A percentile compares a stretch with the other conserved stretches of the same genome.
Conservation (phyloP, 2,329 filamentous ascomycete genomes). For the Fusarium succisae region DNA sequence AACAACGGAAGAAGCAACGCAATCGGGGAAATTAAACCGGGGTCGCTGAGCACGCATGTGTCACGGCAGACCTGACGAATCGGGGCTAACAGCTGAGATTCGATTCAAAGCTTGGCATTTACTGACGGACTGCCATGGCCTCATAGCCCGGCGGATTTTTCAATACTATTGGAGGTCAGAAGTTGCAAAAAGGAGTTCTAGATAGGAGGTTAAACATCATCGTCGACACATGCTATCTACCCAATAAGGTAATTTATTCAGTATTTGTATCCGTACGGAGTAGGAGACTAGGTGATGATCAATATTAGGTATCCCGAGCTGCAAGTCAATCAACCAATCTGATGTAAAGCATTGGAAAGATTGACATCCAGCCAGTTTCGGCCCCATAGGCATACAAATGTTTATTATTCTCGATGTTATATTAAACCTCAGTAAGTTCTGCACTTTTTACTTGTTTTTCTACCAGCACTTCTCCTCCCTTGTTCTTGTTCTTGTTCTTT, state of each 20-base stretch:
- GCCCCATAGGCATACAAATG: not conserved
- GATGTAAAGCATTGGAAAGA: not conserved
- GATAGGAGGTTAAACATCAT: not conserved
- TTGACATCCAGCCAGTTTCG: conserved; percentile 8
- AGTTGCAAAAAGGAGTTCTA: not conserved
- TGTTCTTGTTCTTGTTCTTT: not conserved
- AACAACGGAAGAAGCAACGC: conserved; percentile 26
- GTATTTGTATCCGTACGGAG: not conserved
- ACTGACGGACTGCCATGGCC: not conserved
- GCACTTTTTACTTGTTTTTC: not conserved
- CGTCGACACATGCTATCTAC: not conserved
- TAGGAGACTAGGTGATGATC: not conserved
- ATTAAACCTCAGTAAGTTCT: not conserved
- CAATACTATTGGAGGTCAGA: not conserved
- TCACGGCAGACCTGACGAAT: conserved; percentile 22
- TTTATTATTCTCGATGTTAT: not conserved
- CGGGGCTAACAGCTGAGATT: conserved; percentile 26
- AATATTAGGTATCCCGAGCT: not conserved
- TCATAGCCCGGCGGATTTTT: not conserved
- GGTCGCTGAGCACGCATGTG: conserved; percentile 13
- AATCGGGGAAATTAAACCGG: conserved; percentile 33
- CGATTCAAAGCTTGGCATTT: conserved; percentile 25
- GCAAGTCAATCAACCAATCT: not conserved
- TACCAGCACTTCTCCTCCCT: not conserved
- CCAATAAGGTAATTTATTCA: not conserved